These are phyloP conservation scores for Kodamaea kaohsiungensis DNA, from an alignment of 805 yeast species.

Conservation along the genomic window DNA sequence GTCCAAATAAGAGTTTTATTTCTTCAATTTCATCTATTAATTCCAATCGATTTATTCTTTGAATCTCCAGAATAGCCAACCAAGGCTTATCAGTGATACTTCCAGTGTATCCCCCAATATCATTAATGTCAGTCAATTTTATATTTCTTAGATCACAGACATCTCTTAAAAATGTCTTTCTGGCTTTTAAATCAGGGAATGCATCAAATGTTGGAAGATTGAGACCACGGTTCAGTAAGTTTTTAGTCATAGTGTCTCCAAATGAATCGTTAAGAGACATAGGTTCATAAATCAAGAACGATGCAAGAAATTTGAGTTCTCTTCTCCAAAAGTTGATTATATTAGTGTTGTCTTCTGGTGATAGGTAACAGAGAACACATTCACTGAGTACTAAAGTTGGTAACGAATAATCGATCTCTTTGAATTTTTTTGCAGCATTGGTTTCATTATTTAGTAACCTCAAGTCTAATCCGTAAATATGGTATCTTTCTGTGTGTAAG, in stretches of 20 bases:
- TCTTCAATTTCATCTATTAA: conserved; percentile 78
- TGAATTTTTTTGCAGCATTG: conserved; percentile 9
- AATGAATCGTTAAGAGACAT: conserved; percentile 61
- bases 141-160: conserved; percentile 28
- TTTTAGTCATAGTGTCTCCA: conserved; percentile 67
- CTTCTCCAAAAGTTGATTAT: conserved; percentile 46
- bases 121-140: conserved; percentile 48
- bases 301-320: conserved; percentile 18
- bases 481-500: conserved; percentile 46
- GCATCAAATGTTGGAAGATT: conserved; percentile 56
- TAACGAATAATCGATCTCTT: conserved; percentile 26
- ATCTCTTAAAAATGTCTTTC: conserved; percentile 23
- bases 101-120: conserved; percentile 38
- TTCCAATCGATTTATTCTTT: conserved; percentile 55
- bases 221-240: conserved; percentile 61
- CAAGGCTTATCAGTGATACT: conserved; percentile 33
- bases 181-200: conserved; percentile 46
- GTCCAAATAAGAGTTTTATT: conserved; percentile 57
- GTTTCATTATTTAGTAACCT: conserved; percentile 29
- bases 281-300: conserved; percentile 66
- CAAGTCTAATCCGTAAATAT: conserved; percentile 57
- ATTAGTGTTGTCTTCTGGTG: conserved; percentile 47
- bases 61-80: conserved; percentile 42
- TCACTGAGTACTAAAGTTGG: conserved; percentile 72
- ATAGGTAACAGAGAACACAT: conserved; percentile 73